Evolutionary conservation across 1,284 basidiomycete species (phyloP), one percentile per base, ranked within the genome.

Genomic region (Austropuccinia psidii): DNA sequence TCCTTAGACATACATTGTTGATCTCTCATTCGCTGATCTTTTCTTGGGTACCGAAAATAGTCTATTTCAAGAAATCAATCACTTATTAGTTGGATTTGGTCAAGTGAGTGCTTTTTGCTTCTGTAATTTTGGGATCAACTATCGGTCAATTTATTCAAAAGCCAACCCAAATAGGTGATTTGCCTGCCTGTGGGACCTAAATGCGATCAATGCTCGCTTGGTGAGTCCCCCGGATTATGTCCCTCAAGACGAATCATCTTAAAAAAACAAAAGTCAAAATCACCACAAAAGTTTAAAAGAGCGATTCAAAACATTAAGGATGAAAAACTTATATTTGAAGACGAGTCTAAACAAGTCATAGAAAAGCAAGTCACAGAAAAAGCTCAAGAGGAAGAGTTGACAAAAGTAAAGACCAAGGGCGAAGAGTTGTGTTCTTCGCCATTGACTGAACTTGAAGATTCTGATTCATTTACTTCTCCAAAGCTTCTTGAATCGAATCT

Each of bases 1-100:
- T n/a, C 43, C 13, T 13, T 13, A 45, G 43, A n/a, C 13, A n/a
- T 45, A n/a, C n/a, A n/a, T n/a, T n/a, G n/a, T n/a, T n/a, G n/a
- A n/a, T n/a, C n/a, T n/a, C n/a, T n/a, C n/a, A n/a, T n/a, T n/a
- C n/a, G n/a, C n/a, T n/a, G n/a, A n/a, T n/a, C n/a, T n/a, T n/a
- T n/a, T n/a, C n/a, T n/a, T n/a, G n/a, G n/a, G n/a, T n/a, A n/a
- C n/a, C n/a, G n/a, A n/a, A n/a, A 11, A 45, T 43, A 65, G 70
- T 9, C 83, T 90, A 0, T 90, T 91, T 77, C 85, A 84, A 9
- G 87, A 91, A 5, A 92, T 96, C 77, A 96, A 95, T 79, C 88
- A 89, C 65, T 81, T 93, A 81, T 84, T 97, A 3, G 93, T 96
- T 7, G 93, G 93, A 0, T 95, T 96, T 76, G 93, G 93, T 15